Evolutionary conservation across 441 rosid species (phyloP).

Genomic region (Gossypium gossypioides): DNA sequence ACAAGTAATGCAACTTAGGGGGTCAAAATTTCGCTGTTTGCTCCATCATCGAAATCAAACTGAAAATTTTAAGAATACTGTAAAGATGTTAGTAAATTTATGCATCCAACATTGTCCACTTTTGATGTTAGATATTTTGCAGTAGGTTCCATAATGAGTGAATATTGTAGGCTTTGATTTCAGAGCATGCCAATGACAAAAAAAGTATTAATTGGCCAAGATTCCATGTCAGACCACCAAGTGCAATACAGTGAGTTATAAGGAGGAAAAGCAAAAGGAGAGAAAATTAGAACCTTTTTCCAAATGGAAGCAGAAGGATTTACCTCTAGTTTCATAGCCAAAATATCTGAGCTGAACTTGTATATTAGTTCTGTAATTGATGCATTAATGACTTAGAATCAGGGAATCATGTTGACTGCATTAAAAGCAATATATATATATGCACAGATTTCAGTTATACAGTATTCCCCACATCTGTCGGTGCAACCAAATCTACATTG

Average conservation of each 20-base stretch:
- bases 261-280: background rate
- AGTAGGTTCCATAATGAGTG: no score
- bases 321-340: background rate
- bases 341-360: background rate
- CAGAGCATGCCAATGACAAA: background rate
- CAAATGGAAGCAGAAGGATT: background rate
- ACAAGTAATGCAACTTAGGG: background rate
- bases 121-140: no score
- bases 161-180: background rate
- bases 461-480: background rate
- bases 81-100: background rate
- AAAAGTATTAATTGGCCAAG: background rate
- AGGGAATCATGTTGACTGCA: background rate
- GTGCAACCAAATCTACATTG: background rate
- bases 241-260: background rate
- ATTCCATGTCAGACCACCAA: background rate
- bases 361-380: background rate
- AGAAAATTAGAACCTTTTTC: background rate
- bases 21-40: background rate
- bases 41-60: background rate
- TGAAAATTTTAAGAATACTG: background rate
- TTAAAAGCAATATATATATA: background rate
- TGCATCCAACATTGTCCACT: no score
- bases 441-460: background rate
- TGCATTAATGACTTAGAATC: background rate